Conservation (phyloP, 768 basidiomycete species). For the Leccinum boreale region DNA sequence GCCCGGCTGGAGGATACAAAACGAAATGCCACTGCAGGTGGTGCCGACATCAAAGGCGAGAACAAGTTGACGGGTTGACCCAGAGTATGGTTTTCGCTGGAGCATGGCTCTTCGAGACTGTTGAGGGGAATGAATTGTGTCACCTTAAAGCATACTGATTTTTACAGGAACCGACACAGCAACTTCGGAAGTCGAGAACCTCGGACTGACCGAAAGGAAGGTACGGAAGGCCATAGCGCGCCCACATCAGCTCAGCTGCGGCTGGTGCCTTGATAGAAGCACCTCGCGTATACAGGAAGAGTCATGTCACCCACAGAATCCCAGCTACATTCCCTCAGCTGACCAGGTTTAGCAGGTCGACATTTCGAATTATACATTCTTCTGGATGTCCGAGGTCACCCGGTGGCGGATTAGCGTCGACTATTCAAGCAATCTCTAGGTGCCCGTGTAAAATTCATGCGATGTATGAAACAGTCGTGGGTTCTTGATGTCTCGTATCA, state of each 20-base stretch:
- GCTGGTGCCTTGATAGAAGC: neutral
- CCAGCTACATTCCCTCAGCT: neutral
- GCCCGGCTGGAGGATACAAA: neutral
- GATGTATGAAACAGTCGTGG: constrained; percentile 2
- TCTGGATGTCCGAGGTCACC: neutral
- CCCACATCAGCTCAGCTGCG: neutral
- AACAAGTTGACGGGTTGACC: constrained; percentile 31
- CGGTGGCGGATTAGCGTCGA: neutral
- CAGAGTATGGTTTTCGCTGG: constrained; percentile 32
- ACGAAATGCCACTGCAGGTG: neutral
- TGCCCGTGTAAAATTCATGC: neutral
- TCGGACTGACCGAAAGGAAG: neutral
- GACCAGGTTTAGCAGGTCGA: neutral
- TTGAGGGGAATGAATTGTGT: neutral
- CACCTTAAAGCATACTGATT: neutral
- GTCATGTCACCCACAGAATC: neutral
- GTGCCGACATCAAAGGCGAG: constrained; percentile 30
- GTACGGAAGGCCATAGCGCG: neutral
- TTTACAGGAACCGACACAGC: neutral
- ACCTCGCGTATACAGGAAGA: neutral
- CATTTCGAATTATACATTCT: neutral
- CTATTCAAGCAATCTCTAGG: neutral
- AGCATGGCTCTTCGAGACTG: constrained; percentile 20
- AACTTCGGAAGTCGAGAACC: neutral
- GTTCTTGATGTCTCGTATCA: constrained; percentile 1